Percentiles rank a stretch among this genome's conserved stretches.
phyloP scores from a whole-genome alignment of 2,329 filamentous ascomycete genomes.

The Colletotrichum gloeosporioides region DNA sequence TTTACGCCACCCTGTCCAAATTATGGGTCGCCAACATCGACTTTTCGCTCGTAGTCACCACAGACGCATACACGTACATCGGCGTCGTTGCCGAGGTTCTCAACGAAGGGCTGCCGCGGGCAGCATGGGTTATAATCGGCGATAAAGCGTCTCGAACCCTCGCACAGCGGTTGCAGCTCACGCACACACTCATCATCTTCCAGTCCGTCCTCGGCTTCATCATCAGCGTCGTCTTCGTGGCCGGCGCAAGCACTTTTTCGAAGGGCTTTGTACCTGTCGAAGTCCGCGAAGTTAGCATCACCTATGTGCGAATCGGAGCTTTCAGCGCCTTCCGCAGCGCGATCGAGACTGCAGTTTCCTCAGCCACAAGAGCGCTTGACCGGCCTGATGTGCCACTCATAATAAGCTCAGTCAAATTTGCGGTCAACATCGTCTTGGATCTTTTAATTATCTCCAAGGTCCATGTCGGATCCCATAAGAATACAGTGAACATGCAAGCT shows the following conservation, averaged over 20 bases:
- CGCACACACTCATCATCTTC: constrained; percentile 67
- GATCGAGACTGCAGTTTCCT: constrained; percentile 66
- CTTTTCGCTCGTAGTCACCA: constrained; percentile 64
- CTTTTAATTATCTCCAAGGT: constrained; percentile 71
- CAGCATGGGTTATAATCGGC: constrained; percentile 72
- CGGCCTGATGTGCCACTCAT: constrained; percentile 72
- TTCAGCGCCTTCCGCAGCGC: constrained; percentile 68
- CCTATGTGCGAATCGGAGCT: constrained; percentile 68
- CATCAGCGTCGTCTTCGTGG: constrained; percentile 64
- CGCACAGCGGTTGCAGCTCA: constrained; percentile 58
- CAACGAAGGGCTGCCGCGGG: constrained; percentile 74
- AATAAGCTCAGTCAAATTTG: constrained; percentile 68
- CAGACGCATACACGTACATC: constrained; percentile 74
- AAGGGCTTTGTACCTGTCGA: constrained; percentile 66
- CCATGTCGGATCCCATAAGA: constrained; percentile 58
- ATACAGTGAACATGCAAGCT: constrained; percentile 70
- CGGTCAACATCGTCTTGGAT: constrained; percentile 71
- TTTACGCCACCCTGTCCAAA: constrained; percentile 72
- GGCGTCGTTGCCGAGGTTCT: constrained; percentile 69
- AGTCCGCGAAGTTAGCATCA: constrained; percentile 60
- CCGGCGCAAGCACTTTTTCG: constrained; percentile 59
- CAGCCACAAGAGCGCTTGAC: constrained; percentile 69
- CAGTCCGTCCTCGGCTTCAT: constrained; percentile 63
- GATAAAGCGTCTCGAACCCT: constrained; percentile 61
- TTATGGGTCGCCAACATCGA: constrained; percentile 75